Evolutionary conservation across 768 basidiomycete species (phyloP), one percentile per base, ranked within the genome.

Genomic region (Omphalotus guepiniiformis): DNA sequence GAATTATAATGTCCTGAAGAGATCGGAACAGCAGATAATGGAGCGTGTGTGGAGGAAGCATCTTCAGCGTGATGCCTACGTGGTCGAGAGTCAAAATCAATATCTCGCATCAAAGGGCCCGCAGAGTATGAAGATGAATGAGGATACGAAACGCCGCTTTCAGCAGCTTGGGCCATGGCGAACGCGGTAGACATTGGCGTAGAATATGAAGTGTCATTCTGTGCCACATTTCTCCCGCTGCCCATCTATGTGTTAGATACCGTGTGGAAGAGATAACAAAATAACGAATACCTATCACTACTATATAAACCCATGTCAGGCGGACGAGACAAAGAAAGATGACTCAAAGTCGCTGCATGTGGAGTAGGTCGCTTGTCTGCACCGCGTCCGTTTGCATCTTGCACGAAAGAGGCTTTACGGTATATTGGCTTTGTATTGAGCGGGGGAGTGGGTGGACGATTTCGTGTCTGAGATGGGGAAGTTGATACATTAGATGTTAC

Each of bases 401-500:
- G 44, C n/a, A 37, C 35, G 15, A 46, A 46, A 7, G 44, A 46
- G 19, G 44, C 1, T 26, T 46, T 46, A 23, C 44, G 44, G 38
- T 46, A 46, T 9, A 46, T 34, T 11, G 44, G 44, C 28, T 46
- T 46, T 3, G 44, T 46, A 9, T 37, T 35, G 34, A 46, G 15
- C 26, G 44, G 44, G 9, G 44, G 44, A 23, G 44, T 34, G 3
- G 44, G 44, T 25, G 44, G 44, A 35, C 44, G 39, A n/a, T n/a
- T n/a, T n/a, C 41, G 46, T 19, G 46, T 29, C n/a, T 47, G 37
- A 38, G 46, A 47, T 37, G 46, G 46, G 9, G 46, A 47, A 30
- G 46, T 39, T 3, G 46, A 47, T 21, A 35, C 45, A 6, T 15
- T 27, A 36, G 13, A 28, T 26, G 27, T 36, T 13, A 9, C 25